Percentiles rank a stretch among this genome's conserved stretches.
Conservation (phyloP, 2,329 filamentous ascomycete genomes). For the Cordyceps pruinosa region DNA sequence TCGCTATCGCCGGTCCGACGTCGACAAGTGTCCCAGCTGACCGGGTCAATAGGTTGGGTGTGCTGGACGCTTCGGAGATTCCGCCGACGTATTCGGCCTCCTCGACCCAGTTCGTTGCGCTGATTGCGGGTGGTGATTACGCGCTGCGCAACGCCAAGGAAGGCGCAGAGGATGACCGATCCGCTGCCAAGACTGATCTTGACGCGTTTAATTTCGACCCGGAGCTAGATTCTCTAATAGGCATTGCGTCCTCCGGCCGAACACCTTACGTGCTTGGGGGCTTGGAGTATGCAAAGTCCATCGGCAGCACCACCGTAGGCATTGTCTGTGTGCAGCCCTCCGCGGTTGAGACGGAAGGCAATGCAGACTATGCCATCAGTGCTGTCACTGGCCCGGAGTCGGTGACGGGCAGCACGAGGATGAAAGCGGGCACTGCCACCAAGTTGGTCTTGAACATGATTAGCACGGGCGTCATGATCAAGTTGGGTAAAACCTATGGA, state of each 20-base stretch:
- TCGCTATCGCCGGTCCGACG: too few relatives aligned
- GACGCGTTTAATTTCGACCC: constrained; percentile 22
- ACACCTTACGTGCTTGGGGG: constrained; percentile 34
- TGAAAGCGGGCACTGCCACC: constrained; percentile 39
- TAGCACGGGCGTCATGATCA: constrained; percentile 35
- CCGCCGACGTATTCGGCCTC: constrained; percentile 34
- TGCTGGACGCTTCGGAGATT: constrained; percentile 36
- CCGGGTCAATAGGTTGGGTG: constrained; percentile 26
- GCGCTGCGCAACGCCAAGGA: constrained; percentile 34
- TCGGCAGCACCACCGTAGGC: constrained; percentile 31
- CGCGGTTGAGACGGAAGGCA: constrained; percentile 16
- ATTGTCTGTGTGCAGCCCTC: constrained; percentile 32
- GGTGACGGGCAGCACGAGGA: constrained; percentile 37
- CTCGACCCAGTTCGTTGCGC: constrained; percentile 30
- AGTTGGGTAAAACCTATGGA: constrained; percentile 34
- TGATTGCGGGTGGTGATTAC: constrained; percentile 35
- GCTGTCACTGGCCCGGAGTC: constrained; percentile 36
- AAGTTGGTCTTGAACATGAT: constrained; percentile 37
- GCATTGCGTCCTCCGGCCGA: constrained; percentile 36
- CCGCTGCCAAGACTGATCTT: constrained; percentile 26
- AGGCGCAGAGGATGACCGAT: constrained; percentile 32
- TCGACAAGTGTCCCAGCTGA: not conserved
- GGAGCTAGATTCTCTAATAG: constrained; percentile 30
- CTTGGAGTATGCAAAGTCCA: constrained; percentile 25
- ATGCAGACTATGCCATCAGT: constrained; percentile 25